Conservation (phyloP, 768 basidiomycete species). For the Scleroderma bovista region DNA sequence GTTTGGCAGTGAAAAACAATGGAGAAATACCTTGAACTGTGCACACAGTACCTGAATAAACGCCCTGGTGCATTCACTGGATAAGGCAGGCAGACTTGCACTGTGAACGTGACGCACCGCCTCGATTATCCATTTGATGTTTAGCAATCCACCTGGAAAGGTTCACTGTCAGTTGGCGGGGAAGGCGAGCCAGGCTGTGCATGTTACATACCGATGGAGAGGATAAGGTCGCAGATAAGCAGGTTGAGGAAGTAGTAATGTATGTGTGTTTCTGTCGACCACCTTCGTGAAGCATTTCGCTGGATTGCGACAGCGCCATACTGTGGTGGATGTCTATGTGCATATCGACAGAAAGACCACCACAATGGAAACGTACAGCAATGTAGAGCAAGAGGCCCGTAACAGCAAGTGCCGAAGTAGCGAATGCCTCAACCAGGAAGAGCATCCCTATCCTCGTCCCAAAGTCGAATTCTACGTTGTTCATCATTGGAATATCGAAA, state of each 20-base stretch:
- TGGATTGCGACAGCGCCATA: constrained; percentile 24
- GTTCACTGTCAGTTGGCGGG: not conserved
- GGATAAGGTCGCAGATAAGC: constrained; percentile 28
- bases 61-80: constrained; percentile 15
- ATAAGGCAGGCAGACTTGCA: not conserved
- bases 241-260: constrained; percentile 32
- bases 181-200: not conserved
- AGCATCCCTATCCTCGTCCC: constrained; percentile 24
- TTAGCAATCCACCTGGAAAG: constrained; percentile 33
- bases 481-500: not conserved
- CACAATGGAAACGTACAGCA: constrained; percentile 16
- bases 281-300: constrained; percentile 19
- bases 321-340: constrained; percentile 6
- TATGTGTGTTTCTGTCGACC: constrained; percentile 28
- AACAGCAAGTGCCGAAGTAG: constrained; percentile 27
- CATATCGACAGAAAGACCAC: no score
- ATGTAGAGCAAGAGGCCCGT: constrained; percentile 24
- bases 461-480: constrained; percentile 16
- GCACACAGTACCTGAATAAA: constrained; percentile 27
- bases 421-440: constrained; percentile 26
- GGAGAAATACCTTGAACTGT: constrained; percentile 29
- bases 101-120: constrained; percentile 25
- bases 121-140: constrained; percentile 30
- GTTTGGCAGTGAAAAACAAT: not conserved
- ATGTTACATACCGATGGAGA: constrained; percentile 29